Evolutionary conservation across 768 basidiomycete species (phyloP), one percentile per base, ranked within the genome.

Genomic region (Suillus tomentosus): DNA sequence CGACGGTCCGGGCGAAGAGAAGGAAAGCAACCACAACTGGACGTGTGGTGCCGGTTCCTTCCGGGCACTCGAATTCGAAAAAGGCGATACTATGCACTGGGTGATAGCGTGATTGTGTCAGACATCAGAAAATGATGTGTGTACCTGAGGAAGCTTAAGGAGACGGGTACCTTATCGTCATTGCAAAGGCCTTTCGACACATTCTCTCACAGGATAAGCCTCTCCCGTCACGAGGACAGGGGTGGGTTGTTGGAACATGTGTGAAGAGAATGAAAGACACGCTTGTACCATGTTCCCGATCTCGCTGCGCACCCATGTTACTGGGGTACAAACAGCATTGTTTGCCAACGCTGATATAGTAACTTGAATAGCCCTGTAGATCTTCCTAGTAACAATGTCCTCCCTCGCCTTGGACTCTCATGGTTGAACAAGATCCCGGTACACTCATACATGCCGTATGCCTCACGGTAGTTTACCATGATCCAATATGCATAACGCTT

Each of bases 371-470:
- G 95, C 95, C 66, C 96, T 83, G 55, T 91, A 82, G 72, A 98
- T 97, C 81, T 98, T 97, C 72, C 95, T 84, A 47, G 96, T 97
- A 68, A 98, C 95, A 98, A 98, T 9, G 95, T 98, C 74, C 95
- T 81, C 22, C 96, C 96, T 69, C 96, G 85, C 59, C 96, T 85
- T 13, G 96, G 96, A 70, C 94, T 96, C 80, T 99, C 96, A 79
- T 98, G 96, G 75, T 97, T 96, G 87, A 97, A 99, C 69, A 98
- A 78, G 72, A 98, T 97, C 54, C 96, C 96, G 77, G 97, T 97
- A 77, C 92, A 95, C 17, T 95, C 93, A 79, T 87, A 96, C 91
- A 98, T 95, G 67, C 90, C 92, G 73, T 99, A 99, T 53, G 95
- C 89, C 79, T 99, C 96, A 64, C 95, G 86, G 77, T 95, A 94